phyloP scores from a whole-genome alignment of 2,329 filamentous ascomycete species.

The Aureobasidium sp. region DNA sequence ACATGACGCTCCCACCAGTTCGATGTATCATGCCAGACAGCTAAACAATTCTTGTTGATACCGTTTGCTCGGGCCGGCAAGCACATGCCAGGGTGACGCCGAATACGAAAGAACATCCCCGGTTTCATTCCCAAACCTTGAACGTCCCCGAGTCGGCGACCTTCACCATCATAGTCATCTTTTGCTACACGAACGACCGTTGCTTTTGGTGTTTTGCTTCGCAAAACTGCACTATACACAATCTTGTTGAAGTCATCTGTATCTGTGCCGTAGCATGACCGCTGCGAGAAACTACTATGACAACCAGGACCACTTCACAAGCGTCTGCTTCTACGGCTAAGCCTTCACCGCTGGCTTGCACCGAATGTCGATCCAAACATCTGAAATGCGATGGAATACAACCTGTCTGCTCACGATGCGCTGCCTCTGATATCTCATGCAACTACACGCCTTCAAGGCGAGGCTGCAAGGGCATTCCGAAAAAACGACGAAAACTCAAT shows the following conservation, averaged over 20 bases:
- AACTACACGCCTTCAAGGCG: conserved; percentile 67
- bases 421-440: conserved; percentile 53
- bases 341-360: conserved; percentile 24
- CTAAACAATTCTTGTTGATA: neutral
- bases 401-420: conserved; percentile 61
- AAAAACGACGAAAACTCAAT: conserved; percentile 34
- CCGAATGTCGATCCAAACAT: conserved; percentile 52
- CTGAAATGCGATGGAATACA: conserved; percentile 67
- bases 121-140: neutral
- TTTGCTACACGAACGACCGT: neutral
- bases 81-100: neutral
- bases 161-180: neutral
- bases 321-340: neutral
- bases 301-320: neutral
- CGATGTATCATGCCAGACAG: too few species aligned
- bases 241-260: too few species aligned
- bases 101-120: neutral
- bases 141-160: conserved; percentile 13
- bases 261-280: neutral
- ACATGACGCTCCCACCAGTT: too few species aligned
- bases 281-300: neutral
- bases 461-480: conserved; percentile 65
- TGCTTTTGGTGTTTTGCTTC: neutral
- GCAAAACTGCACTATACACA: neutral
- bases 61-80: too few species aligned